A percentile compares a stretch with the other conserved stretches of the same genome.
phyloP scores from a whole-genome alignment of 2,329 filamentous ascomycete genomes.

The Xylaria sp. region DNA sequence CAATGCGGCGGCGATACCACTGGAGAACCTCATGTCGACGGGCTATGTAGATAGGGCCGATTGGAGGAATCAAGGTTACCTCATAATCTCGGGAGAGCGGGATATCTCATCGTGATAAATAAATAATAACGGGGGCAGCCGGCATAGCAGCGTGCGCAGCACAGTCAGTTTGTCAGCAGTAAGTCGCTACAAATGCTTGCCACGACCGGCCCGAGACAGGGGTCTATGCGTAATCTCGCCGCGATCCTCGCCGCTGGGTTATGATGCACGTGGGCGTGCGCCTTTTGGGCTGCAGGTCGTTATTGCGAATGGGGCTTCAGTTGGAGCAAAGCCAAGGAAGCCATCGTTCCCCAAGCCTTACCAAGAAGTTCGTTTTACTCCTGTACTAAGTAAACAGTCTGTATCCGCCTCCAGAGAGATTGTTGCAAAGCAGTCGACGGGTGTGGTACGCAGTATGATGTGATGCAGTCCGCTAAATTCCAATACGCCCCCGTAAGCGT shows the following conservation, averaged over 20 bases:
- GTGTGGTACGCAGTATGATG: not conserved
- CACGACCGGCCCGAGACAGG: constrained; percentile 24
- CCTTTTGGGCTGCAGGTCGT: constrained; percentile 14
- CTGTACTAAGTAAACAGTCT: not conserved
- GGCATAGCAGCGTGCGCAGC: not conserved
- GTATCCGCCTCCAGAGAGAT: not conserved
- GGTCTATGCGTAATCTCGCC: constrained; percentile 21
- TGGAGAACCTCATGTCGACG: constrained; percentile 29
- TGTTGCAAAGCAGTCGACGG: not conserved
- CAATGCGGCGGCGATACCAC: constrained; percentile 15
- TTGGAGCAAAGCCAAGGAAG: constrained; percentile 15
- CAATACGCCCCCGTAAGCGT: not conserved
- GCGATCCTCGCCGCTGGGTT: constrained; percentile 25
- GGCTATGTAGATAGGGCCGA: constrained; percentile 1
- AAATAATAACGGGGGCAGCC: constrained; percentile 1
- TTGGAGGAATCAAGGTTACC: constrained; percentile 5
- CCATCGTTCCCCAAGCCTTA: not conserved
- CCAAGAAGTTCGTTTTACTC: not conserved
- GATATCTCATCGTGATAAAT: constrained; percentile 25
- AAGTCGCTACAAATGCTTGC: constrained; percentile 8
- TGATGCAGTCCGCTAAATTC: not conserved
- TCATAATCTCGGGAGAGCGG: constrained; percentile 2
- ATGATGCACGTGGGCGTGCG: constrained; percentile 25
- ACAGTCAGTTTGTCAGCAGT: constrained; percentile 29
- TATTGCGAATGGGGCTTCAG: constrained; percentile 12